phyloP scores from a whole-genome alignment of 78 protist species.

The Isochrysis galbana region DNA sequence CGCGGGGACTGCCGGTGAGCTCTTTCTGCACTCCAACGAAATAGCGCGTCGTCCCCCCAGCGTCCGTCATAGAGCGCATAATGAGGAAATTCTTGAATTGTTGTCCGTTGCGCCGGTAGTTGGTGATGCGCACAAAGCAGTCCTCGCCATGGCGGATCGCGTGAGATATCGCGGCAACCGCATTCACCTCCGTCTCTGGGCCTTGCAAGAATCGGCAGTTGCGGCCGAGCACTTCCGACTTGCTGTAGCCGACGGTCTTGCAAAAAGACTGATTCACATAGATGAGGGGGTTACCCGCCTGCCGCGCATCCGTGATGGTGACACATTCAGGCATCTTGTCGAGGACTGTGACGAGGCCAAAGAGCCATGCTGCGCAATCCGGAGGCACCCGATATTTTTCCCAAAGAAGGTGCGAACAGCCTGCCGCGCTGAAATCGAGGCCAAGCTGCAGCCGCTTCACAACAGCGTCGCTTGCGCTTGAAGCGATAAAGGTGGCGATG shows the following conservation, averaged over 20 bases:
- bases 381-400: background rate
- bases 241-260: background rate
- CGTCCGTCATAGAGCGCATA: background rate
- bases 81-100: background rate
- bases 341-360: background rate
- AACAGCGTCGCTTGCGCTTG: background rate
- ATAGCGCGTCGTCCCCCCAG: background rate
- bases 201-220: constrained; percentile 45
- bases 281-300: background rate
- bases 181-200: background rate
- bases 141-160: background rate
- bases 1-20: too few species aligned
- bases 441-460: background rate
- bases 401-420: background rate
- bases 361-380: background rate
- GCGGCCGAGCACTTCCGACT: background rate
- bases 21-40: background rate
- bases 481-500: background rate
- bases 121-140: background rate
- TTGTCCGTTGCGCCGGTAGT: background rate
- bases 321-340: background rate
- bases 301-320: background rate
- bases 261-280: background rate
- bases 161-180: background rate
- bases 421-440: background rate